Evolutionary conservation across 768 basidiomycete species (phyloP), one percentile per base, ranked within the genome.

Genomic region (Suillus bovinus): DNA sequence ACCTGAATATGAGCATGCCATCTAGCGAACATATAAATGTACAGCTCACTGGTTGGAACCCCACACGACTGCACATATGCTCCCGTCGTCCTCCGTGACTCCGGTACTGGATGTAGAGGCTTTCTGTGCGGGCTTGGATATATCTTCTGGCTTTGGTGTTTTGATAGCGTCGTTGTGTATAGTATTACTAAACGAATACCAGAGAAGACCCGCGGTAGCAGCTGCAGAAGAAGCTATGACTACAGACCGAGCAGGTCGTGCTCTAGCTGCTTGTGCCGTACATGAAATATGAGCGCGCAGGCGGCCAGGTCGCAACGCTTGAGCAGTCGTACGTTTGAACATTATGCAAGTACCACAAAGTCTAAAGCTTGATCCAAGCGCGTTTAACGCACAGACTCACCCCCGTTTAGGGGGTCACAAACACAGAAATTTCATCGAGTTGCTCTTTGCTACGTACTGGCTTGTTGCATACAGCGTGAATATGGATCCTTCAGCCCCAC

Each of bases 41-140:
- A 31, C 55, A 42, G 70, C 80, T 66, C 70, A 89, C 90, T 74
- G 84, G 68, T 91, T 93, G 22, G 89, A 89, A 42, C 91, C 90
- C 90, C 91, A 93, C 0, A 86, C 84, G 11, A 90, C 70, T 3
- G 84, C 78, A 58, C 75, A 74, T 54, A 90, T 68, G n/a, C 57
- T 67, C 16, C 69, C 70, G 24, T 75, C 68, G 38, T 39, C 27
- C n/a, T 65, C 67, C 9, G 61, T 59, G 5, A 74, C 52, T 3
- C 73, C 68, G 20, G 66, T 72, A 52, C 69, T 69, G 14, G 68
- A 68, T 22, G 70, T 38, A 41, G 52, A 52, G 13, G 38, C 33
- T 62, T 63, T 39, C 24, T 9, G 27, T 24, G n/a, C 36, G 56
- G 55, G 31, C 57, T 58, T 29, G 54, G 27, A 6, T 33, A 58